phyloP scores from a whole-genome alignment of 139 green algal genomes.

The Nannochloris sp. region DNA sequence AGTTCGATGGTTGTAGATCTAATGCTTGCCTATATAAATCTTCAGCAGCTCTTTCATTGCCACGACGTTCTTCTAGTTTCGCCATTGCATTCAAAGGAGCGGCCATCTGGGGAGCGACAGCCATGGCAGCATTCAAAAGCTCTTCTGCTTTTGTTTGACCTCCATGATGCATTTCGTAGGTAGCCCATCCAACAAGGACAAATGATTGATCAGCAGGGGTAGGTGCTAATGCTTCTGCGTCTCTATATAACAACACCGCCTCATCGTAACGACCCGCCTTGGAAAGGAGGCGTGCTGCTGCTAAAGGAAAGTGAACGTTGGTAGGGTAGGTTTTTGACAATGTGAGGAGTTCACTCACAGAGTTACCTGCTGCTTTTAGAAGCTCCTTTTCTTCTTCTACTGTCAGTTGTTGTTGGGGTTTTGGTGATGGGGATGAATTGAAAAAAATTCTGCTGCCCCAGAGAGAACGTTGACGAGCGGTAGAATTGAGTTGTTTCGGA shows the following conservation, averaged over 20 bases:
- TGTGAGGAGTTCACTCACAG: neutral
- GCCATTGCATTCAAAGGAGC: slow-evolving; percentile 3
- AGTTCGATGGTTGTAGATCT: neutral
- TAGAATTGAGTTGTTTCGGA: too few relatives aligned
- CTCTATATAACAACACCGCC: neutral
- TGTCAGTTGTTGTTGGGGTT: neutral
- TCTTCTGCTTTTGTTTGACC: slow-evolving; percentile 7
- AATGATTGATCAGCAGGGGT: neutral
- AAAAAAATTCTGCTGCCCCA: too few relatives aligned
- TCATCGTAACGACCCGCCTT: neutral
- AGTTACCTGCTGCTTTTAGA: neutral
- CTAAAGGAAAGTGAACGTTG: slow-evolving; percentile 14
- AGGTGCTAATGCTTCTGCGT: neutral
- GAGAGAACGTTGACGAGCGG: too few relatives aligned
- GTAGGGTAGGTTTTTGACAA: neutral
- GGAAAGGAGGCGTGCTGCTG: neutral
- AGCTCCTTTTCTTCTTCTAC: neutral
- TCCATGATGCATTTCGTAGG: slow-evolving; percentile 4
- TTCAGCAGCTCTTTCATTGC: neutral
- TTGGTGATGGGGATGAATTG: neutral
- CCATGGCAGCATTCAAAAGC: slow-evolving; percentile 30
- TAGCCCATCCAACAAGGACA: slow-evolving; percentile 4
- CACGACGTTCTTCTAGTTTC: neutral
- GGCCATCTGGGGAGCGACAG: slow-evolving; percentile 12
- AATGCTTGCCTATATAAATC: neutral